phyloP scores from a whole-genome alignment of 371 early-diverging fungal genomes.

The Rhizopus arrhizus region DNA sequence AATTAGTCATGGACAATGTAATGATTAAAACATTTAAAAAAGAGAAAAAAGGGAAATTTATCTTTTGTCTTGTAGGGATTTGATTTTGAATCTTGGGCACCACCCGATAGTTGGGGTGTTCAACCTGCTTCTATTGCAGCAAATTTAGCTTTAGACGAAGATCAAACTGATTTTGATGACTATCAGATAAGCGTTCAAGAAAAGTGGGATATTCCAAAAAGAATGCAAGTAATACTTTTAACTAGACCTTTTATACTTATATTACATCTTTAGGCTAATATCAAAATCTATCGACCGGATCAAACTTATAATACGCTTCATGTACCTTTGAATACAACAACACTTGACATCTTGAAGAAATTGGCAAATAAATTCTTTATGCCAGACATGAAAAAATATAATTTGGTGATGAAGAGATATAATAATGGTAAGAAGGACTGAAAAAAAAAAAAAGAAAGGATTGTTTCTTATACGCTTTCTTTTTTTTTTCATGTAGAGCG shows the following conservation, averaged over 20 bases:
- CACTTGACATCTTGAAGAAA: constrained; percentile 68
- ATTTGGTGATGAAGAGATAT: constrained; percentile 65
- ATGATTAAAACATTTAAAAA: neutral
- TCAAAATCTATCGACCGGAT: constrained; percentile 68
- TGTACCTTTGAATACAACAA: constrained; percentile 68
- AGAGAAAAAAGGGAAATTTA: neutral
- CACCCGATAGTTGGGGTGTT: constrained; percentile 78
- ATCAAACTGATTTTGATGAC: constrained; percentile 51
- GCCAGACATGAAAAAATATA: constrained; percentile 70
- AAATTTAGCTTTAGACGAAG: constrained; percentile 26
- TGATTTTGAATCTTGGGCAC: constrained; percentile 60
- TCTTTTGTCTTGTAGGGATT: constrained; percentile 8
- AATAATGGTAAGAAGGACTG: constrained; percentile 49
- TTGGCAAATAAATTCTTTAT: constrained; percentile 78
- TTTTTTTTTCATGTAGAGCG: constrained; percentile 53
- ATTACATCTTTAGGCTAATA: constrained; percentile 41
- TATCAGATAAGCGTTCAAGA: constrained; percentile 41
- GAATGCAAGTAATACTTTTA: constrained; percentile 28
- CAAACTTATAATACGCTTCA: constrained; percentile 77
- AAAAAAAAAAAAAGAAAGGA: neutral
- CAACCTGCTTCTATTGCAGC: constrained; percentile 31
- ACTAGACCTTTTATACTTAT: neutral
- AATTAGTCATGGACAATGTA: constrained; percentile 9
- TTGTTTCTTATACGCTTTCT: neutral
- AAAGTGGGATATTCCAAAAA: constrained; percentile 37